Evolutionary conservation across 106 monocot species (phyloP).

Genomic region (Dactylorhiza incarnata): DNA sequence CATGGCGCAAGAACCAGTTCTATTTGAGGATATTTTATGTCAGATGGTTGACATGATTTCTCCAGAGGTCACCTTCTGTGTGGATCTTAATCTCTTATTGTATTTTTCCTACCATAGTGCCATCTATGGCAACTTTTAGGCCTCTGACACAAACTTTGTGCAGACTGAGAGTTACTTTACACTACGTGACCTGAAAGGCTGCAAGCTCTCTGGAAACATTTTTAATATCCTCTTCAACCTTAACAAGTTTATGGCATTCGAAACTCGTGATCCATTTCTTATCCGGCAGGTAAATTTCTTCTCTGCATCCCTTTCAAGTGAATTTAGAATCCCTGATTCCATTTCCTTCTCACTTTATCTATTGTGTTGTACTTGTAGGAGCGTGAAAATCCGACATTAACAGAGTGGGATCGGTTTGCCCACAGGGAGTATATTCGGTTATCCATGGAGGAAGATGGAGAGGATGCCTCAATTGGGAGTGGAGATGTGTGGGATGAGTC

Average conservation of each 20-base stretch:
- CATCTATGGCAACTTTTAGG: background rate
- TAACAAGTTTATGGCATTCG: conserved; percentile 96
- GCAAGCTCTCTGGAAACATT: conserved; percentile 90
- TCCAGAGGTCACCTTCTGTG: conserved; percentile 54
- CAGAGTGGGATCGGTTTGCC: conserved; percentile 99
- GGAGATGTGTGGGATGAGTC: conserved; percentile 94
- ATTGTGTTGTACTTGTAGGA: conserved; percentile 33
- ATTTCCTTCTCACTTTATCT: background rate
- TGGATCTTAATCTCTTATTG: background rate
- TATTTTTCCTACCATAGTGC: background rate
- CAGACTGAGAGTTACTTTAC: conserved; percentile 69
- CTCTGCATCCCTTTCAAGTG: background rate
- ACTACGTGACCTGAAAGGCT: conserved; percentile 62
- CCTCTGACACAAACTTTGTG: conserved; percentile 6
- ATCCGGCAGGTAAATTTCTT: conserved; percentile 61
- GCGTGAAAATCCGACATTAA: conserved; percentile 85
- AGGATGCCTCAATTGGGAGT: conserved; percentile 97
- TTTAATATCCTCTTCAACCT: conserved; percentile 98
- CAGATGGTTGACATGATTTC: conserved; percentile 95
- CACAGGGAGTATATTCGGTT: conserved; percentile 90
- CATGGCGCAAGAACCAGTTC: conserved; percentile 94
- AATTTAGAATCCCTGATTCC: background rate
- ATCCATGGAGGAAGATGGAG: conserved; percentile 97
- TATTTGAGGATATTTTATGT: conserved; percentile 92
- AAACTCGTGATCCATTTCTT: conserved; percentile 94